Percentiles rank a stretch among this genome's conserved stretches.
Conservation (phyloP, 257 asterid species). For the Ocimum tenuiflorum region DNA sequence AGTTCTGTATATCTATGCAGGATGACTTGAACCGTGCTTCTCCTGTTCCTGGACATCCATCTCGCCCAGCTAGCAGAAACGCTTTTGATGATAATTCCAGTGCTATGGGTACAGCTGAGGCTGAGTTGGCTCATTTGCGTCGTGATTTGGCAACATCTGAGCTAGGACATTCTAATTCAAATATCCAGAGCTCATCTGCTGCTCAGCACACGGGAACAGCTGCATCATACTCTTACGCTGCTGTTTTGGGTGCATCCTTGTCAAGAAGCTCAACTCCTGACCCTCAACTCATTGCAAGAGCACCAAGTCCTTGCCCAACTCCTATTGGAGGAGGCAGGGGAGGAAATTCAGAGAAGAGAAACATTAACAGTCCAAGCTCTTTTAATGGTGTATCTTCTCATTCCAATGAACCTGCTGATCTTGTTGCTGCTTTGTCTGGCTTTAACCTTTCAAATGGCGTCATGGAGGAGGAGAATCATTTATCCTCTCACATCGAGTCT, state of each 20-base stretch:
- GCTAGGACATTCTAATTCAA: slow-evolving; percentile 38
- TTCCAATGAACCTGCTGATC: slow-evolving; percentile 50
- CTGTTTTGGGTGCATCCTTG: slow-evolving; percentile 80
- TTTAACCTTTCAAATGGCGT: slow-evolving; percentile 69
- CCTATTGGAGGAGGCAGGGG: slow-evolving; percentile 85
- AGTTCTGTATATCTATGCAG: slow-evolving; percentile 34
- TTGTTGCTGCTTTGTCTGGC: slow-evolving; percentile 79
- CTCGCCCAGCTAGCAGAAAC: slow-evolving; percentile 80
- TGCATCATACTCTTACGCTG: slow-evolving; percentile 82
- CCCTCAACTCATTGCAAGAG: slow-evolving; percentile 69
- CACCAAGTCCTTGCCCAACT: slow-evolving; percentile 85
- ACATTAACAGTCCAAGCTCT: slow-evolving; percentile 49
- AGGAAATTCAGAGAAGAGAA: slow-evolving; percentile 59
- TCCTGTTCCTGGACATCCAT: slow-evolving; percentile 64
- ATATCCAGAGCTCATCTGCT: slow-evolving; percentile 42
- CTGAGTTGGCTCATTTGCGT: slow-evolving; percentile 60
- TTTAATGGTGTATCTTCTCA: slow-evolving; percentile 52
- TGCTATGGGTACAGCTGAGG: slow-evolving; percentile 45
- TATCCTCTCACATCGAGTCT: slow-evolving; percentile 38
- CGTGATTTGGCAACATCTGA: slow-evolving; percentile 47
- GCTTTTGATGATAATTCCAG: slow-evolving; percentile 59
- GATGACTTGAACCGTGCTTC: slow-evolving; percentile 64
- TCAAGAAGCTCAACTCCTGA: slow-evolving; percentile 97
- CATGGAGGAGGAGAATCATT: slow-evolving; percentile 39
- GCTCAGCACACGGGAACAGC: slow-evolving; percentile 48